phyloP scores from a whole-genome alignment of 2,329 filamentous ascomycete species.

The Pseudonectria foliicola region DNA sequence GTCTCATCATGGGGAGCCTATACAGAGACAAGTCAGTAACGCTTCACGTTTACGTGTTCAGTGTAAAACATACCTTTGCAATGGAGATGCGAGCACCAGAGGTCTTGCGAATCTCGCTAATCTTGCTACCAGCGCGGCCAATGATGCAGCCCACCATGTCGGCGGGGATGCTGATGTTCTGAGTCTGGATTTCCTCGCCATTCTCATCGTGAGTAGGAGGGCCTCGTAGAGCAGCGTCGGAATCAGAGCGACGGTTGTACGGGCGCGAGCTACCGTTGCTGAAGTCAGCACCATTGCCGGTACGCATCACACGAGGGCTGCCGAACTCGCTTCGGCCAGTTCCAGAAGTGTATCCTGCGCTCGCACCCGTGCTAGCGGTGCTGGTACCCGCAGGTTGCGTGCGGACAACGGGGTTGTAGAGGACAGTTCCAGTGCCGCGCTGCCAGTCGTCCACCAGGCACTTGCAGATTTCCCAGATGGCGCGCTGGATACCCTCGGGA shows the following conservation, averaged over 20 bases:
- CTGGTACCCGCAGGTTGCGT: constrained; percentile 58
- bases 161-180: constrained; percentile 98
- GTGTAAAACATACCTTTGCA: constrained; percentile 58
- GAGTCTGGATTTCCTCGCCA: constrained; percentile 94
- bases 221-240: constrained; percentile 71
- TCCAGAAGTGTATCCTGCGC: constrained; percentile 30
- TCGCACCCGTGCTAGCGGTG: constrained; percentile 38
- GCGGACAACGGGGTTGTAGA: constrained; percentile 94
- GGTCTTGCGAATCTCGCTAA: constrained; percentile 95
- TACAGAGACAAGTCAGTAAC: neutral
- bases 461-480: constrained; percentile 98
- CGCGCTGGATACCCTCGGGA: constrained; percentile 90
- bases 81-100: constrained; percentile 97
- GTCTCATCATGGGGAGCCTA: constrained; percentile 90
- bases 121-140: constrained; percentile 89
- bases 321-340: constrained; percentile 47
- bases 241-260: constrained; percentile 74
- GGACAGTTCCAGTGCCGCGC: constrained; percentile 89
- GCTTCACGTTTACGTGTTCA: neutral
- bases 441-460: constrained; percentile 97
- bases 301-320: constrained; percentile 76
- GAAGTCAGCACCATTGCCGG: constrained; percentile 95
- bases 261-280: constrained; percentile 65
- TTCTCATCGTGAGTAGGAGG: constrained; percentile 90
- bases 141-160: constrained; percentile 99